A percentile compares a stretch with the other conserved stretches of the same genome.
phyloP scores from a whole-genome alignment of 2,329 filamentous ascomycete species.

The Phaeosphaeriaceae sp. region DNA sequence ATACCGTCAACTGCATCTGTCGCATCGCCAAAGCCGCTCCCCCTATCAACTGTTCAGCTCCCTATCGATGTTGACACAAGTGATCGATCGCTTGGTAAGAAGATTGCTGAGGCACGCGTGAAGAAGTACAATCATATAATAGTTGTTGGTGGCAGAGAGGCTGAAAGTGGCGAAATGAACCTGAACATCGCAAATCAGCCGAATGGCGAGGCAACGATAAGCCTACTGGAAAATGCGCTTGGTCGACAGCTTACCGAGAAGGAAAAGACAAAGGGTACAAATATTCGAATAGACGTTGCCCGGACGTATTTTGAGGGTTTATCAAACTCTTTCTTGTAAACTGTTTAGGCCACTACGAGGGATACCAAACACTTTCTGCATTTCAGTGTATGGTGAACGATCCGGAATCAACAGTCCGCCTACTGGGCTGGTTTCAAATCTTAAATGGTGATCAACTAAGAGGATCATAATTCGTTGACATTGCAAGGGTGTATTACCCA shows the following conservation, averaged over 20 bases:
- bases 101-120: conserved; percentile 72
- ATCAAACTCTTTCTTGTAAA: conserved; percentile 35
- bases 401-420: too few relatives aligned
- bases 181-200: conserved; percentile 49
- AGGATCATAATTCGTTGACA: too few relatives aligned
- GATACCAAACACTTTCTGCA: too few relatives aligned
- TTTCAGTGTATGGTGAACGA: too few relatives aligned
- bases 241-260: conserved; percentile 17
- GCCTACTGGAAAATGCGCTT: conserved; percentile 44
- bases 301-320: conserved; percentile 41
- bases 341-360: too few relatives aligned
- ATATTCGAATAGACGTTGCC: conserved; percentile 22
- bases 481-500: too few relatives aligned
- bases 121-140: conserved; percentile 77
- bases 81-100: conserved; percentile 67
- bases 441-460: too few relatives aligned
- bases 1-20: conserved; percentile 4
- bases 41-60: conserved; percentile 65
- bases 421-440: too few relatives aligned
- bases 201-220: conserved; percentile 28
- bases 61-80: conserved; percentile 74
- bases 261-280: conserved; percentile 22
- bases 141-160: conserved; percentile 64
- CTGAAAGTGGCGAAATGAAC: conserved; percentile 29
- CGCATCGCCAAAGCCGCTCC: conserved; percentile 45